These are phyloP conservation scores for Cordyceps javanica DNA, from an alignment of 2,329 filamentous ascomycete genomes.

Conservation along the genomic window DNA sequence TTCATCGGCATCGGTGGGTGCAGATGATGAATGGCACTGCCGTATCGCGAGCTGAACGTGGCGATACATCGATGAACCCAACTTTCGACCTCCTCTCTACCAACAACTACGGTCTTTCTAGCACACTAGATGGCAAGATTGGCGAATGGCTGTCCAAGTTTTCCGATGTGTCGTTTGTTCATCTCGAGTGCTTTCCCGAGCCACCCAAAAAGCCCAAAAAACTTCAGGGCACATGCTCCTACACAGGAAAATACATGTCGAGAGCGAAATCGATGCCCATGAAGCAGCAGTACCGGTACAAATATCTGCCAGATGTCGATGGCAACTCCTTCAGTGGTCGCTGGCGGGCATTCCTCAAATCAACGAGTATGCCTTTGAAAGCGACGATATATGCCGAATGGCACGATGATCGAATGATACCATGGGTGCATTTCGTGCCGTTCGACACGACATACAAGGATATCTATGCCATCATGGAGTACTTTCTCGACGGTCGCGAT, in stretches of 20 bases:
- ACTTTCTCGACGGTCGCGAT: slow-evolving; percentile 38
- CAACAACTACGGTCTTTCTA: not conserved
- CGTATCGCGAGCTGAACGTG: slow-evolving; percentile 29
- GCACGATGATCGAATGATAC: slow-evolving; percentile 49
- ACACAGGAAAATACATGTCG: not conserved
- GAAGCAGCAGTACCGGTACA: slow-evolving; percentile 35
- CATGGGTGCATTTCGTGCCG: slow-evolving; percentile 59
- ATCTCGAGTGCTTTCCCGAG: slow-evolving; percentile 18
- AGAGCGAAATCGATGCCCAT: slow-evolving; percentile 21
- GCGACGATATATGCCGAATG: not conserved
- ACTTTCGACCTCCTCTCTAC: not conserved
- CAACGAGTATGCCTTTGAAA: not conserved
- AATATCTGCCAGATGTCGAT: slow-evolving; percentile 30
- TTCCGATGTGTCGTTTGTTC: slow-evolving; percentile 23
- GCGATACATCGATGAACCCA: not conserved
- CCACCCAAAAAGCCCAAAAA: not conserved
- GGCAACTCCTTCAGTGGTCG: slow-evolving; percentile 44
- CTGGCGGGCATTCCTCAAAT: not conserved
- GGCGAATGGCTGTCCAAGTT: slow-evolving; percentile 22
- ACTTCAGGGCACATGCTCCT: not conserved
- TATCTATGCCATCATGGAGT: slow-evolving; percentile 50
- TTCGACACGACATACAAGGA: slow-evolving; percentile 54
- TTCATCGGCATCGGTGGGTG: slow-evolving; percentile 50
- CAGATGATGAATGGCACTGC: slow-evolving; percentile 53
- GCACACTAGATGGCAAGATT: slow-evolving; percentile 10